A percentile compares a stretch with the other conserved stretches of the same genome.
phyloP scores from a whole-genome alignment of 345 rosid genomes.

The Triadica sebifera region DNA sequence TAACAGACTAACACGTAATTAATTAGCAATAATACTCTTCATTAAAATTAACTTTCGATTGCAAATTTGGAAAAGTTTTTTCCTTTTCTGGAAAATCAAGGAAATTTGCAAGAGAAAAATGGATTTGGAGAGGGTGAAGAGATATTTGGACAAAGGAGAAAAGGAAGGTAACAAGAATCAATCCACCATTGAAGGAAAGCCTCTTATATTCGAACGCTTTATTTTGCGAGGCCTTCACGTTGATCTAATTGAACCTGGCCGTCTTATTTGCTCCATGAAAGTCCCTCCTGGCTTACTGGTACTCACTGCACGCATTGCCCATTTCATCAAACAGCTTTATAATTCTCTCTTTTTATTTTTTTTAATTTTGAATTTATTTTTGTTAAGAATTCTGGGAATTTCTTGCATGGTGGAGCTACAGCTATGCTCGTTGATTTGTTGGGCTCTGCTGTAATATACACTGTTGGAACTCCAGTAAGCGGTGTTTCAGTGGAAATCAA shows the following conservation, averaged over 20 bases:
- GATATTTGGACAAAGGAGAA: constrained; percentile 56
- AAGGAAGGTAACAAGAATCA: constrained; percentile 27
- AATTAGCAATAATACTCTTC: no score
- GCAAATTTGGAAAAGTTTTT: no score
- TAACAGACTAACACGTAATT: no score
- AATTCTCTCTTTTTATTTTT: background rate
- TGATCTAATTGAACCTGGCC: constrained; percentile 69
- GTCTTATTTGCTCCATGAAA: constrained; percentile 70
- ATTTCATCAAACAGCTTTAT: background rate
- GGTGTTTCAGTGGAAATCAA: no score
- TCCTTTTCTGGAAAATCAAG: no score
- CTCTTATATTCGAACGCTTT: constrained; percentile 54
- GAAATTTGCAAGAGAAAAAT: no score
- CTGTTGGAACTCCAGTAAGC: constrained; percentile 53
- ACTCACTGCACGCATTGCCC: background rate
- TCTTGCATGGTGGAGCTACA: constrained; percentile 96
- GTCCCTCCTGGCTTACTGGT: constrained; percentile 82
- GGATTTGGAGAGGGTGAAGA: constrained; percentile 55
- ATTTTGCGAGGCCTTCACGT: constrained; percentile 57
- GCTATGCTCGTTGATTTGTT: constrained; percentile 83
- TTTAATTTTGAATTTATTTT: no score
- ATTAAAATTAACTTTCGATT: no score
- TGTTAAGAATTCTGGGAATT: constrained; percentile 70
- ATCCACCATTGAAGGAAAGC: constrained; percentile 39
- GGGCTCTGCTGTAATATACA: constrained; percentile 70